phyloP scores from a whole-genome alignment of 2,329 filamentous ascomycete genomes.

The Hymenoscyphus fraxineus region DNA sequence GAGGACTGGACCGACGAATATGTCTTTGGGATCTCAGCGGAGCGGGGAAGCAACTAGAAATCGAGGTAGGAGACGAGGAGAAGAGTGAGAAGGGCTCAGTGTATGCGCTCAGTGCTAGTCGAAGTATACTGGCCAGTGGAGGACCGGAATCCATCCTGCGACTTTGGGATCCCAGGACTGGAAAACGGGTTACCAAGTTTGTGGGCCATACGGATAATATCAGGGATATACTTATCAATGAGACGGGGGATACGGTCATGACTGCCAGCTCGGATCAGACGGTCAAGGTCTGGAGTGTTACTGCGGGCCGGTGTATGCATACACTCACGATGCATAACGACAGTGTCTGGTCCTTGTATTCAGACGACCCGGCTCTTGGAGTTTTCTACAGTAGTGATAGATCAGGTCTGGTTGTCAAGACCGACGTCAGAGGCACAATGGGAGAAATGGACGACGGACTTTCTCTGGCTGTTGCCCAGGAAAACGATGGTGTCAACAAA shows the following conservation, averaged over 20 bases:
- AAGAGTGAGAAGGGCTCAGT: slow-evolving; percentile 87
- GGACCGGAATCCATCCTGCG: slow-evolving; percentile 91
- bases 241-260: slow-evolving; percentile 85
- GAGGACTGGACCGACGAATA: slow-evolving; percentile 88
- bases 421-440: slow-evolving; percentile 72
- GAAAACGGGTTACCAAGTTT: slow-evolving; percentile 90
- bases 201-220: slow-evolving; percentile 96
- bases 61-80: slow-evolving; percentile 81
- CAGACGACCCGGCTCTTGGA: slow-evolving; percentile 76
- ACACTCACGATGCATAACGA: slow-evolving; percentile 99
- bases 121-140: slow-evolving; percentile 81
- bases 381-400: slow-evolving; percentile 95
- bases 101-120: slow-evolving; percentile 80
- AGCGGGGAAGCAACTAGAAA: slow-evolving; percentile 78
- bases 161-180: slow-evolving; percentile 85
- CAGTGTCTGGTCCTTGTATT: slow-evolving; percentile 94
- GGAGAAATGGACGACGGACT: slow-evolving; percentile 80
- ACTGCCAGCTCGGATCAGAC: slow-evolving; percentile 95
- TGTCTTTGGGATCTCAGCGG: slow-evolving; percentile 91
- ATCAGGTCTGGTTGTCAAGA: slow-evolving; percentile 92
- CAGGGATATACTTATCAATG: slow-evolving; percentile 82
- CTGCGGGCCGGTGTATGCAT: slow-evolving; percentile 92
- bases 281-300: slow-evolving; percentile 96
- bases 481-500: slow-evolving; percentile 77
- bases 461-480: slow-evolving; percentile 85